Evolutionary conservation across 1,284 basidiomycete species (phyloP), one percentile per base, ranked within the genome.

Genomic region (Psilocybe mexicana): DNA sequence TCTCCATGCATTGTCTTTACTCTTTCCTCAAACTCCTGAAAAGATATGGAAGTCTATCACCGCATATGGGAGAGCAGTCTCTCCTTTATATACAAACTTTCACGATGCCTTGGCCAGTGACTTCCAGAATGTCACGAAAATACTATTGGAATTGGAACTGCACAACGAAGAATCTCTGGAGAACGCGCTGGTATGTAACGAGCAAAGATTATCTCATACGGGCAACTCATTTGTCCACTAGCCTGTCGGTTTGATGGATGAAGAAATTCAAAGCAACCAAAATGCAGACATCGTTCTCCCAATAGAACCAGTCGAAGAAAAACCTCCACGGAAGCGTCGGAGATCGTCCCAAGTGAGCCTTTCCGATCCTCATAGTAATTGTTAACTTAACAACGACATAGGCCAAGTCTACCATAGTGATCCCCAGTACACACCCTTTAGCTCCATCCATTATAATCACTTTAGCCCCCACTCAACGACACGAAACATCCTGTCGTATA

Each of bases 371-470:
- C 3, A 52, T 43, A 11, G 43, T 38, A 36, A 43, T 35, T 18
- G 8, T 6, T 8, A 8, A 38, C 14, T 12, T 28, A 25, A 23
- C n/a, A 18, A 18, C 35, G 8, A 24, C 14, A 14, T 44, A 43
- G 48, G 66, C 43, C 59, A 25, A 56, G 61, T 30, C 28, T n/a
- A 69, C 69, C 3, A 45, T 74, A n/a, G 51, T 74, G 30, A 72
- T 76, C 52, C 69, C 65, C 28, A 67, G 69, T 57, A 63, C 69
- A 10, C 69, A 76, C 43, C 69, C 75, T 6, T 72, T 70, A 4
- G 71, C 78, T 52, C 84, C 84, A 6, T 77, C 71, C 12, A 84
- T 85, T 52, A 67, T 82, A 54, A 73, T 85, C 42, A 83, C 80
- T 5, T 76, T 76, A 14, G 82, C 80, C 60, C 68, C 72, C 7